Evolutionary conservation across 495 filamentous ascomycete species (phyloP), one percentile per base, ranked within the genome.

Genomic region (Aspergillus coremiiformis): DNA sequence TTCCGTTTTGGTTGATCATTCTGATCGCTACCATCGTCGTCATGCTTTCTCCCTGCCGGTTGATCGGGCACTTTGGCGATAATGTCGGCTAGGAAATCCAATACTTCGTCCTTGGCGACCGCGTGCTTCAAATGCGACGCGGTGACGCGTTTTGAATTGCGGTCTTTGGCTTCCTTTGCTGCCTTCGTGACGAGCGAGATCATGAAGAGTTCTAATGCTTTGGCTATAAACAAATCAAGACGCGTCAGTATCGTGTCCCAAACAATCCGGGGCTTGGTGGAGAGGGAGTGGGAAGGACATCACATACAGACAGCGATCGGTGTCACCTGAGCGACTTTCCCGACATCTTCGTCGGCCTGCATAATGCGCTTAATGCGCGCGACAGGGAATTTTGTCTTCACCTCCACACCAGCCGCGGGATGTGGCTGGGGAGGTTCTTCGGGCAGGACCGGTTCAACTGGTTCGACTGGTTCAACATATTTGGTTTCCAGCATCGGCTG

Each of bases 301-400:
- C 37, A 83, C 80, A 52, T 79, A 84, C 90, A 89, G 46, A 96
- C 91, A 43, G 87, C 90, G 60, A 94, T 90, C 2, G 91, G 91
- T 5, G 91, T 95, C 20, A 96, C 92, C 69, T 97, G 94, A 7
- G 93, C 90, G 3, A 99, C 94, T 72, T 99, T 99, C 35, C 93
- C 93, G 2, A 99, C 91, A 69, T 99, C 93, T 62, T 99, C 93
- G 63, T 99, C 93, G 6, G 93, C 93, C 69, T 99, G 93, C 93
- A 99, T 97, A 55, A 99, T 97, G 47, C 93, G 85, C 80, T 99
- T 99, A 68, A 97, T 99, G 44, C 93, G 82, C 51, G 93, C 93
- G 27, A 96, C 95, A 3, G 93, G 93, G 61, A 99, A 99, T 56
- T 96, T 96, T 19, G 90, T 96, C 68, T 83, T 89, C 48, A 99